These are phyloP conservation scores for Claviceps pazoutovae DNA, from an alignment of 2,329 filamentous ascomycete genomes.

Conservation along the genomic window DNA sequence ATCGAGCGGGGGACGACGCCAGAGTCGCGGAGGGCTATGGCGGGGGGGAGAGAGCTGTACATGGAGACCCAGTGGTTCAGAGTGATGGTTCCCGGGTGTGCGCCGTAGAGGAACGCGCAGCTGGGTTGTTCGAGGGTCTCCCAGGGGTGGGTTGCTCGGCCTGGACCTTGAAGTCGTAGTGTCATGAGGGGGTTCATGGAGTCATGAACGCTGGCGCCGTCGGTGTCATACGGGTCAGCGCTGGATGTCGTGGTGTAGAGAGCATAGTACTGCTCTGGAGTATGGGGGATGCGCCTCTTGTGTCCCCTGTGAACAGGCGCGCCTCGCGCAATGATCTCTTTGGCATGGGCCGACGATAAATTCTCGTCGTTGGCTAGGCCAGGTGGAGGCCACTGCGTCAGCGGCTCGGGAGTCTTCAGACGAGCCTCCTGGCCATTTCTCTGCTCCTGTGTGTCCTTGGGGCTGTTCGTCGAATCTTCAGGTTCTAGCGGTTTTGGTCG, in stretches of 20 bases:
- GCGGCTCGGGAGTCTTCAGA: not conserved
- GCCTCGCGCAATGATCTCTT: constrained; percentile 43
- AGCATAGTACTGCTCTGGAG: constrained; percentile 39
- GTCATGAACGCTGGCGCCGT: constrained; percentile 36
- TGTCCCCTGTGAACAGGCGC: constrained; percentile 43
- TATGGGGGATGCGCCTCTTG: constrained; percentile 38
- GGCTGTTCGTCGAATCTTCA: not conserved
- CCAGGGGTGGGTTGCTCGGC: constrained; percentile 41
- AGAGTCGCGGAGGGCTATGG: constrained; percentile 43
- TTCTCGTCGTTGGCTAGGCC: constrained; percentile 34
- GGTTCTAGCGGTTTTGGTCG: constrained; percentile 22
- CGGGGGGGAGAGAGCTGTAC: constrained; percentile 40
- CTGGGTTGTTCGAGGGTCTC: constrained; percentile 63
- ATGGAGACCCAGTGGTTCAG: constrained; percentile 54
- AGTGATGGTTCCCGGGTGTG: constrained; percentile 54
- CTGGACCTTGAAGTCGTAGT: constrained; percentile 30
- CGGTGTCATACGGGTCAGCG: constrained; percentile 29
- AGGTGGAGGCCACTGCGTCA: constrained; percentile 39
- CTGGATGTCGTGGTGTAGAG: constrained; percentile 37
- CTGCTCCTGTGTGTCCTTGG: not conserved
- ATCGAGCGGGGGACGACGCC: constrained; percentile 47
- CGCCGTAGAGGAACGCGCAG: constrained; percentile 53
- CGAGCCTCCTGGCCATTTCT: not conserved
- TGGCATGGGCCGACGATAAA: constrained; percentile 38
- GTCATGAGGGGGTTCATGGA: constrained; percentile 46